Evolutionary conservation across 768 basidiomycete genomes (phyloP).

Genomic region (Tulasnella sp.): DNA sequence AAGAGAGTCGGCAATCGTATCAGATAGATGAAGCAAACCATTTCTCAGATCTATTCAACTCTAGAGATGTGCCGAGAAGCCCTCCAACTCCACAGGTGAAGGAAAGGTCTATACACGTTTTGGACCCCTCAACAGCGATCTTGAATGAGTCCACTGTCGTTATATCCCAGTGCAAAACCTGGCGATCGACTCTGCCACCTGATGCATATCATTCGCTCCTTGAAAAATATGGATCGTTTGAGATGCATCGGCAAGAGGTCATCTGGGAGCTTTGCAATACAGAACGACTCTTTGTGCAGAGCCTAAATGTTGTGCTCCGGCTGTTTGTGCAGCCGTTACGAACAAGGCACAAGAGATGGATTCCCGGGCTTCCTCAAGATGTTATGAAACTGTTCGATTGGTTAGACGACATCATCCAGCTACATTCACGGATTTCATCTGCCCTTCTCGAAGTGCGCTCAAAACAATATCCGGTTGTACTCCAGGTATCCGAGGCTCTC

Average conservation of each 20-base stretch:
- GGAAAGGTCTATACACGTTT: too few relatives aligned
- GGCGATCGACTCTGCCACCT: slow-evolving; percentile 27
- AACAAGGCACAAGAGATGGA: slow-evolving; percentile 59
- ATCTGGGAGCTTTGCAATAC: slow-evolving; percentile 56
- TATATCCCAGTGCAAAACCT: slow-evolving; percentile 23
- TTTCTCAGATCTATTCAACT: too few relatives aligned
- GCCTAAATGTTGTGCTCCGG: slow-evolving; percentile 50
- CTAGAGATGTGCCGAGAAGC: too few relatives aligned
- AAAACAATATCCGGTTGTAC: slow-evolving; percentile 34
- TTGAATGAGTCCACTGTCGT: too few relatives aligned
- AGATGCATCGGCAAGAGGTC: slow-evolving; percentile 50
- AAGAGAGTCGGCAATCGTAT: too few relatives aligned
- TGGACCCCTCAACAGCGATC: too few relatives aligned
- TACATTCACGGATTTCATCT: slow-evolving; percentile 53
- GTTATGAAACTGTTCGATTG: slow-evolving; percentile 70
- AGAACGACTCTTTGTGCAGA: slow-evolving; percentile 55
- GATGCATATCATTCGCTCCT: slow-evolving; percentile 29
- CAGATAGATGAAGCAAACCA: too few relatives aligned
- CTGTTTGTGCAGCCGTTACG: slow-evolving; percentile 70
- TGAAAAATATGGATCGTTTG: slow-evolving; percentile 34
- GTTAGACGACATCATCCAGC: slow-evolving; percentile 72
- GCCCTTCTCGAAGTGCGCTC: slow-evolving; percentile 34
- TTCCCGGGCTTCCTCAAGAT: slow-evolving; percentile 58
- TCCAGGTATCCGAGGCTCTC: slow-evolving; percentile 45
- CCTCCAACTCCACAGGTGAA: too few relatives aligned